Conservation (phyloP, 2,329 filamentous ascomycete genomes). For the Colletotrichum sp. region DNA sequence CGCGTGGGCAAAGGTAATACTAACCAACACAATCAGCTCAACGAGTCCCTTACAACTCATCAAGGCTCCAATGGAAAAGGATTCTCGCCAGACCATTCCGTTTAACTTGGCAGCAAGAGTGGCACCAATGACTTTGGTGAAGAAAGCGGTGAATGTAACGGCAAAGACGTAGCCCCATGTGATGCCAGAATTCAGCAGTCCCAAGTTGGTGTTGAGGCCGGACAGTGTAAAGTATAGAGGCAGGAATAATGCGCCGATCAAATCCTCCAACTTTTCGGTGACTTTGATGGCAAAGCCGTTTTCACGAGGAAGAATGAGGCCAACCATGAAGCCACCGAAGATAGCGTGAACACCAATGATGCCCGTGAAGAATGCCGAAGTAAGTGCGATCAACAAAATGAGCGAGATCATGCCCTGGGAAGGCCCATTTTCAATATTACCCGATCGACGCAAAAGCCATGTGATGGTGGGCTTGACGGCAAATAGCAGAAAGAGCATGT, state of each 20-base stretch:
- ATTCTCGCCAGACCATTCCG: constrained; percentile 89
- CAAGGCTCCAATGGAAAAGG: constrained; percentile 82
- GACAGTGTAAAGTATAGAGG: constrained; percentile 95
- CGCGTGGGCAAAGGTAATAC: constrained; percentile 29
- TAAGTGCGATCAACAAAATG: constrained; percentile 79
- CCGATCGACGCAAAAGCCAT: constrained; percentile 74
- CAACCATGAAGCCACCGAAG: constrained; percentile 90
- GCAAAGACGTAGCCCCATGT: constrained; percentile 92
- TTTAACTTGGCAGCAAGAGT: constrained; percentile 77
- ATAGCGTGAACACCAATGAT: constrained; percentile 94
- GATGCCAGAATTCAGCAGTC: constrained; percentile 79
- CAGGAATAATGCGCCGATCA: constrained; percentile 82
- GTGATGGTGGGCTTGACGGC: constrained; percentile 76
- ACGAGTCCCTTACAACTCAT: constrained; percentile 98
- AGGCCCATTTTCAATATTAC: constrained; percentile 85
- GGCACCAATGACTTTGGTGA: constrained; percentile 84
- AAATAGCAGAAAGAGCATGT: constrained; percentile 76
- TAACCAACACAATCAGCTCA: constrained; percentile 89
- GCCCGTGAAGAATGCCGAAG: constrained; percentile 84
- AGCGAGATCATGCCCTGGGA: constrained; percentile 84
- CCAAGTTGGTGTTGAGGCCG: constrained; percentile 86
- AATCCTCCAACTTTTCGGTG: constrained; percentile 93
- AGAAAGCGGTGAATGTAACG: constrained; percentile 81
- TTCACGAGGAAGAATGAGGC: constrained; percentile 88
- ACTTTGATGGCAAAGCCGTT: constrained; percentile 89